Conservation (phyloP, 2,329 filamentous ascomycete species). For the Fusarium heterosporum region DNA sequence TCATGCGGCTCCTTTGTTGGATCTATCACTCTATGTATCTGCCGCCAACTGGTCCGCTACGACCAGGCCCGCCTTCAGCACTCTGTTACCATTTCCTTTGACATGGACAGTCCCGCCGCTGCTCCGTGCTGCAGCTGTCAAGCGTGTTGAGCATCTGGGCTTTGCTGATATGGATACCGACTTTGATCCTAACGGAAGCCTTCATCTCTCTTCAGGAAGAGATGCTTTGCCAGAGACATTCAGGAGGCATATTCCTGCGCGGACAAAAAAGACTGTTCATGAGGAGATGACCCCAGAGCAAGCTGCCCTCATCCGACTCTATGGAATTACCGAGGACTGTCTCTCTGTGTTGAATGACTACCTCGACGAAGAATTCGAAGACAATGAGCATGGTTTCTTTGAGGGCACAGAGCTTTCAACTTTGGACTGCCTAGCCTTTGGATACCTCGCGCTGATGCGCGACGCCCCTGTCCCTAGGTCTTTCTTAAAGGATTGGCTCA, state of each 20-base stretch:
- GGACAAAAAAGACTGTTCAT: slow-evolving; percentile 67
- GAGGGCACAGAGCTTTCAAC: slow-evolving; percentile 42
- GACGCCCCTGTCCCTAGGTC: slow-evolving; percentile 58
- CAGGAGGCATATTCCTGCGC: slow-evolving; percentile 53
- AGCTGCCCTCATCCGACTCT: slow-evolving; percentile 79
- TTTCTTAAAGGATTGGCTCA: slow-evolving; percentile 57
- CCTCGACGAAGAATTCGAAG: slow-evolving; percentile 41
- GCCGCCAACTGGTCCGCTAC: slow-evolving; percentile 84
- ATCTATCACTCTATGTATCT: slow-evolving; percentile 90
- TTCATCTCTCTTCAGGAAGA: slow-evolving; percentile 54
- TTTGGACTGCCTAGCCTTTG: slow-evolving; percentile 83
- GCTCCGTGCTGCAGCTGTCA: slow-evolving; percentile 76
- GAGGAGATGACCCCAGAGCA: slow-evolving; percentile 76
- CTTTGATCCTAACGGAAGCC: slow-evolving; percentile 54
- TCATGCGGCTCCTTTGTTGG: slow-evolving; percentile 80
- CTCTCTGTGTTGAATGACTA: slow-evolving; percentile 77
- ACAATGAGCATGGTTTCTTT: slow-evolving; percentile 51
- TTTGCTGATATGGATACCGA: slow-evolving; percentile 76
- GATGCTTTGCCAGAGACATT: slow-evolving; percentile 56
- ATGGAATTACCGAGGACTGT: slow-evolving; percentile 76
- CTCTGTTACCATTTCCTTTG: slow-evolving; percentile 84
- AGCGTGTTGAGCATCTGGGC: slow-evolving; percentile 76
- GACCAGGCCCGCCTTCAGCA: slow-evolving; percentile 84
- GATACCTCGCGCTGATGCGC: slow-evolving; percentile 81
- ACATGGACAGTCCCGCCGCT: slow-evolving; percentile 87